Percentiles rank a stretch among this genome's conserved stretches.
These are phyloP conservation scores for Bryoerythrophyllum caledonicum DNA, from an alignment of 225 moss, liverwort and hornwort genomes.

Conservation along the genomic window DNA sequence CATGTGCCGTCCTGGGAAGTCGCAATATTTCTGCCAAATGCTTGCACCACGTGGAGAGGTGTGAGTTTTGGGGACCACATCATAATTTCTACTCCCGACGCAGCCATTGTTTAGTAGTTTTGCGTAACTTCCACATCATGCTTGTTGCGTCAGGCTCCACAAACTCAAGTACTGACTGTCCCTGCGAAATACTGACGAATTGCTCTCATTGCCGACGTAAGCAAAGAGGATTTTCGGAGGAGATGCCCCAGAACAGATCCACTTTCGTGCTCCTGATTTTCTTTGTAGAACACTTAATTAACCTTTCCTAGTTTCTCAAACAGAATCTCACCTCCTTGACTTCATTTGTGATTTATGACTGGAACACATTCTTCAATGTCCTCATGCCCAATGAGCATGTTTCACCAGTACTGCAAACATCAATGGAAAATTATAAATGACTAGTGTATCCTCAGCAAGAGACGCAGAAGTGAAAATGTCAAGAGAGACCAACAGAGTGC, in stretches of 20 bases:
- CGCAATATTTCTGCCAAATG: no score
- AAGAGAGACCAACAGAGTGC: not conserved
- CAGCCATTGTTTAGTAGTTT: not conserved
- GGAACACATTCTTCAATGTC: not conserved
- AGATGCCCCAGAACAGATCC: not conserved
- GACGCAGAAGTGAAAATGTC: not conserved
- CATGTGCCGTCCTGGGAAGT: not conserved
- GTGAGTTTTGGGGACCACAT: conserved; percentile 3
- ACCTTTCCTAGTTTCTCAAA: not conserved
- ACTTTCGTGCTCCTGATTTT: not conserved
- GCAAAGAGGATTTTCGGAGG: not conserved
- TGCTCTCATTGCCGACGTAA: not conserved
- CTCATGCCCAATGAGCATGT: not conserved
- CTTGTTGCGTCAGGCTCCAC: not conserved
- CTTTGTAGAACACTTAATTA: not conserved
- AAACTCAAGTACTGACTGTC: not conserved
- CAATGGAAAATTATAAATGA: not conserved
- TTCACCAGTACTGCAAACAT: not conserved
- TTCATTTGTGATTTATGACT: not conserved
- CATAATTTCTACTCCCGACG: not conserved
- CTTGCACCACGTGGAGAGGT: not conserved
- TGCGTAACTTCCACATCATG: not conserved
- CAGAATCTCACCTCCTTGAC: no score
- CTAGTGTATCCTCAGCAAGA: not conserved
- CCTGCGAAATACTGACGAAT: not conserved